Conservation (phyloP, 2,329 filamentous ascomycete species). For the Apiospora aurea region DNA sequence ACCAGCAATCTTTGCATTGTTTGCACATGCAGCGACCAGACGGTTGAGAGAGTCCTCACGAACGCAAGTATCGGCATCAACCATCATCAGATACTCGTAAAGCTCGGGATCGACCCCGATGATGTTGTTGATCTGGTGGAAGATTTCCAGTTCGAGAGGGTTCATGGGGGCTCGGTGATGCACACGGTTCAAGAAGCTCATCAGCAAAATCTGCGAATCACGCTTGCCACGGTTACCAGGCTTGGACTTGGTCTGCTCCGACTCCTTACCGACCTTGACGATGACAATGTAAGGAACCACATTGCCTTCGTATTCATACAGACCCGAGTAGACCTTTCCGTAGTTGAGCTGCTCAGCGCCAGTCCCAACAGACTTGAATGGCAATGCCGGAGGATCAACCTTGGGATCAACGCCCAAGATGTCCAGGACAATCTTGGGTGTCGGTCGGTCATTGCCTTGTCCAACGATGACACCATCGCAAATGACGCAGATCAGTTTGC, state of each 20-base stretch:
- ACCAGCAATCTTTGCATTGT: conserved; percentile 94
- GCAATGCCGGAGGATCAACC: conserved; percentile 90
- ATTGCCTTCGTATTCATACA: conserved; percentile 97
- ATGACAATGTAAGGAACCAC: conserved; percentile 96
- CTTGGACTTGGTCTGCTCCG: conserved; percentile 88
- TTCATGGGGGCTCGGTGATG: conserved; percentile 95
- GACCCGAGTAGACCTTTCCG: conserved; percentile 96
- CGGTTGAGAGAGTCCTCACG: conserved; percentile 91
- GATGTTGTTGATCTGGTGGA: conserved; percentile 99
- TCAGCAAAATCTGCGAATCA: conserved; percentile 93
- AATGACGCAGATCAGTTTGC: conserved; percentile 94
- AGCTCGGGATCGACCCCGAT: conserved; percentile 97
- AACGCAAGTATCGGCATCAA: conserved; percentile 96
- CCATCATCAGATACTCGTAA: conserved; percentile 97
- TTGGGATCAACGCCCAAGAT: conserved; percentile 97
- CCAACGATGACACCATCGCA: conserved; percentile 98
- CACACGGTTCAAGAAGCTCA: conserved; percentile 98
- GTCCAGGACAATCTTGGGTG: conserved; percentile 96
- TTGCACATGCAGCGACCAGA: conserved; percentile 88
- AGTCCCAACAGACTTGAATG: conserved; percentile 90
- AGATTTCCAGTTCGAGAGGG: conserved; percentile 95
- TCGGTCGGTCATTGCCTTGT: conserved; percentile 93
- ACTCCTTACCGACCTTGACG: conserved; percentile 97
- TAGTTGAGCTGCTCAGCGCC: conserved; percentile 96
- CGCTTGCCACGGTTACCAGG: conserved; percentile 98